Conservation (phyloP, 805 yeast genomes). For the Metschnikowia orientalis region DNA sequence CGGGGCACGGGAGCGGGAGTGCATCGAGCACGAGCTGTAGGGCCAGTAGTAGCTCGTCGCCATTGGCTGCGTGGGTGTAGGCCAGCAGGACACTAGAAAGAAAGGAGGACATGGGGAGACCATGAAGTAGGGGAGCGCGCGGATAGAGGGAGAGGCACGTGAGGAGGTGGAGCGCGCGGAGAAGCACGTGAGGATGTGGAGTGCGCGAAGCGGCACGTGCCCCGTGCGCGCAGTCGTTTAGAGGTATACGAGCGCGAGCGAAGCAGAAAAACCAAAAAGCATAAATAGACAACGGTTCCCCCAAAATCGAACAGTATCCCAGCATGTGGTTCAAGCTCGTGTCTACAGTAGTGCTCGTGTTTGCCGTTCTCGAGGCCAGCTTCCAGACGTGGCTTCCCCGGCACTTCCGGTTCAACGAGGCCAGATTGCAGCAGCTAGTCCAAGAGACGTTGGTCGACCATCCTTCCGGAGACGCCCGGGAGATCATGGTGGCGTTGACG, state of each 20-base stretch:
- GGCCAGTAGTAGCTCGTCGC: slow-evolving; percentile 5
- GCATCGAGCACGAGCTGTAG: slow-evolving; percentile 3
- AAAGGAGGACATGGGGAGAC: too few species aligned
- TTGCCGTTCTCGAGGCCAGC: slow-evolving; percentile 34
- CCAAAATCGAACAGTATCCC: too few species aligned
- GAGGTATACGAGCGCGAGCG: too few species aligned
- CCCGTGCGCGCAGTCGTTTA: too few species aligned
- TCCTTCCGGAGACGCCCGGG: slow-evolving; percentile 57
- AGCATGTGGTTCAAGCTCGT: slow-evolving; percentile 14
- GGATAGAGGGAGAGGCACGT: too few species aligned
- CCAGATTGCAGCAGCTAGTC: slow-evolving; percentile 54
- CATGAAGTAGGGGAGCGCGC: too few species aligned
- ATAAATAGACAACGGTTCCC: too few species aligned
- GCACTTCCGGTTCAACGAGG: slow-evolving; percentile 67
- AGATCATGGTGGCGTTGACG: slow-evolving; percentile 59
- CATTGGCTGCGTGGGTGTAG: slow-evolving; percentile 2
- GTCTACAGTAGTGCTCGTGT: slow-evolving; percentile 24
- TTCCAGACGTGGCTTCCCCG: slow-evolving; percentile 66
- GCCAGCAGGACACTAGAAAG: too few species aligned
- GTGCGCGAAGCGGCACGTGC: too few species aligned
- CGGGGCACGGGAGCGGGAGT: slow-evolving; percentile 4
- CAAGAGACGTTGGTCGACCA: slow-evolving; percentile 49
- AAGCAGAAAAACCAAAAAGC: too few species aligned
- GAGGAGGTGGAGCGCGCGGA: too few species aligned
- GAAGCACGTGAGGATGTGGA: too few species aligned